Percentiles rank a stretch among this genome's conserved stretches.
phyloP scores from a whole-genome alignment of 2,329 filamentous ascomycete genomes.

The Botrytis byssoidea region DNA sequence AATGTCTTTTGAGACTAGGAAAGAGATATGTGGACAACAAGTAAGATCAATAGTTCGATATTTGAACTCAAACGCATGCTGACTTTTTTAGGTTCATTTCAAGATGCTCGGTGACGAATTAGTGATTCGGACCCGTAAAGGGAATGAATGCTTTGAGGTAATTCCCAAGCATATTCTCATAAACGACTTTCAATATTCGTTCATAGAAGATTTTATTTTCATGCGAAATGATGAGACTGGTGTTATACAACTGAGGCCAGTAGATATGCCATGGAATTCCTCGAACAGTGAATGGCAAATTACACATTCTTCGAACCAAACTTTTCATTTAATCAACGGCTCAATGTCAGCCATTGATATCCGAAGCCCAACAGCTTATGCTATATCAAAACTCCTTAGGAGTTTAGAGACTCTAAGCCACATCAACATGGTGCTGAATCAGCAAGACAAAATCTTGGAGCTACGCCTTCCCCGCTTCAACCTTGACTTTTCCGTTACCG shows the following conservation, averaged over 20 bases:
- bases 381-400: conserved; percentile 39
- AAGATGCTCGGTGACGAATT: conserved; percentile 34
- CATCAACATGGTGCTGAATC: conserved; percentile 41
- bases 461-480: conserved; percentile 49
- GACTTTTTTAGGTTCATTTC: conserved; percentile 39
- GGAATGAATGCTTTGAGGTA: conserved; percentile 22
- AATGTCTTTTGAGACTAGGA: conserved; percentile 41
- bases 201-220: conserved; percentile 26
- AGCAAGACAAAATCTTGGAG: conserved; percentile 32
- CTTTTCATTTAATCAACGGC: conserved; percentile 27
- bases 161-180: conserved; percentile 21
- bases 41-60: conserved; percentile 22
- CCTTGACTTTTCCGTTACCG: conserved; percentile 46
- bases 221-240: conserved; percentile 20
- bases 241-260: conserved; percentile 29
- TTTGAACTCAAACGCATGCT: background rate
- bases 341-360: conserved; percentile 39
- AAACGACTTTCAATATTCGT: conserved; percentile 23
- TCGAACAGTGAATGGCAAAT: conserved; percentile 35
- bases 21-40: conserved; percentile 33
- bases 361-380: conserved; percentile 39
- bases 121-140: conserved; percentile 33
- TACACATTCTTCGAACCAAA: background rate
- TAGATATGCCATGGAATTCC: conserved; percentile 36
- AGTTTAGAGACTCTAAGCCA: conserved; percentile 41